These are phyloP conservation scores for Solanum pennellii DNA, from an alignment of 257 asterid genomes.

Conservation along the genomic window DNA sequence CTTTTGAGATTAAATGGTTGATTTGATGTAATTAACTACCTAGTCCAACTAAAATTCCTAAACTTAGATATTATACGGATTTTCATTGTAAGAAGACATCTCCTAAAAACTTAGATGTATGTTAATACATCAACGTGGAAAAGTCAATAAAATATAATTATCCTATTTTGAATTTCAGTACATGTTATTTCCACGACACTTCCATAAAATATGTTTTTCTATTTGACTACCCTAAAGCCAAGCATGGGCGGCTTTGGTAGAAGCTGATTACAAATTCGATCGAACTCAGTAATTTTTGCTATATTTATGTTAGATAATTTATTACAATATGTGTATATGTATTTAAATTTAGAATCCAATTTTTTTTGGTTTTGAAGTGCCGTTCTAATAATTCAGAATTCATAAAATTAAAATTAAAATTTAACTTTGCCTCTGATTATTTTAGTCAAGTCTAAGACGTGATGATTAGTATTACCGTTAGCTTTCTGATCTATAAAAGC, in stretches of 20 bases:
- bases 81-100: not conserved
- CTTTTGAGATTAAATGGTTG: not conserved
- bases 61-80: no score
- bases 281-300: rapidly evolving
- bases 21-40: not conserved
- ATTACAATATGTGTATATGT: not conserved
- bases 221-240: not conserved
- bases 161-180: not conserved
- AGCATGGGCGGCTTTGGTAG: not conserved
- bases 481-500: not conserved
- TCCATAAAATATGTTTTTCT: not conserved
- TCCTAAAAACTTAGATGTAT: not conserved
- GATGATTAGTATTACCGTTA: not conserved
- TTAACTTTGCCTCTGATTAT: not conserved
- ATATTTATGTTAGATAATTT: not conserved
- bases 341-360: not conserved
- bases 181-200: not conserved
- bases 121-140: not conserved
- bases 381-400: not conserved
- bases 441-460: not conserved
- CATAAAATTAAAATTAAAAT: not conserved
- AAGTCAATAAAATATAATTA: not conserved
- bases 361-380: no score
- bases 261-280: rapidly evolving
- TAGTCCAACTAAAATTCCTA: not conserved